phyloP scores from a whole-genome alignment of 2,329 filamentous ascomycete genomes.

The Colletotrichum sp. region DNA sequence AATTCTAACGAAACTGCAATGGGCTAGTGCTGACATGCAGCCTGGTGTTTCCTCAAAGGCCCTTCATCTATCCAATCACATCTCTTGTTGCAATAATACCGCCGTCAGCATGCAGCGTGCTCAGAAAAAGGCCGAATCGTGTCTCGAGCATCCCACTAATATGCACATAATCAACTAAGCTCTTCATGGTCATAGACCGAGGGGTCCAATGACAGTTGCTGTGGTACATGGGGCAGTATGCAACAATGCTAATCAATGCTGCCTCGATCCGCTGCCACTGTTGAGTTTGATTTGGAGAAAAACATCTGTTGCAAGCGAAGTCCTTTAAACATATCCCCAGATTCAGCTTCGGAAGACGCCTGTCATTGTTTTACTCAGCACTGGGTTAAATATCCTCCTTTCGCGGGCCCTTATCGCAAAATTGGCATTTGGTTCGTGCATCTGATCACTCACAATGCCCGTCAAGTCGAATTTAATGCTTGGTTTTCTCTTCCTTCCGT shows the following conservation, averaged over 20 bases:
- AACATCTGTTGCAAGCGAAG: background rate
- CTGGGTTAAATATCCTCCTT: no score
- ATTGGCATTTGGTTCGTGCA: background rate
- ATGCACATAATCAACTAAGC: background rate
- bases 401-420: no score
- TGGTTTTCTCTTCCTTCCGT: background rate
- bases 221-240: background rate
- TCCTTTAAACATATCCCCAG: background rate
- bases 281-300: background rate
- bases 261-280: background rate
- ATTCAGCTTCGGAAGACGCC: background rate
- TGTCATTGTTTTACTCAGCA: no score
- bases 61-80: background rate
- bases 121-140: background rate
- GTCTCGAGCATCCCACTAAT: background rate
- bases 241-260: background rate
- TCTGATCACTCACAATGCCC: background rate
- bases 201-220: background rate
- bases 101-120: background rate
- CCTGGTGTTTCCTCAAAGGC: background rate
- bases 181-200: background rate
- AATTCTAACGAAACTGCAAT: background rate
- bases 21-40: background rate
- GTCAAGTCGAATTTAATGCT: background rate
- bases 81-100: background rate